A percentile compares a stretch with the other conserved stretches of the same genome.
Conservation (phyloP, 306 rosid genomes). For the Geum urbanum region DNA sequence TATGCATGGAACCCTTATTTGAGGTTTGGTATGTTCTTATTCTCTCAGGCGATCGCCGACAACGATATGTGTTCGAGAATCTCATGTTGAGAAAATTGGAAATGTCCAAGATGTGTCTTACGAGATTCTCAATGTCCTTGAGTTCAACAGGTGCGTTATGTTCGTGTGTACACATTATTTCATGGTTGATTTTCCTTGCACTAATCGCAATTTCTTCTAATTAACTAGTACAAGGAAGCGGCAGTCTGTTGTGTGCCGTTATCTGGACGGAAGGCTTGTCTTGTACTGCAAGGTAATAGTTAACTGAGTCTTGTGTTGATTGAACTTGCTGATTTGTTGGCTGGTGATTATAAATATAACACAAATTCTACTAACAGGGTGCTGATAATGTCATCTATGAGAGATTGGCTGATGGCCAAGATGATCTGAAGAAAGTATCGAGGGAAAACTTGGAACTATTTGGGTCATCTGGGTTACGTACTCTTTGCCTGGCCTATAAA, state of each 20-base stretch:
- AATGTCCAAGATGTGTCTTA: slow-evolving; percentile 64
- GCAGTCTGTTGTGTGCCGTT: slow-evolving; percentile 93
- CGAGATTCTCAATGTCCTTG: slow-evolving; percentile 91
- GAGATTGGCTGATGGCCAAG: slow-evolving; percentile 59
- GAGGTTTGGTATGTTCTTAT: slow-evolving; percentile 25
- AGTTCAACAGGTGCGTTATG: slow-evolving; percentile 73
- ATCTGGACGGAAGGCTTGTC: slow-evolving; percentile 88
- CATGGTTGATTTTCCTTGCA: slow-evolving; percentile 19
- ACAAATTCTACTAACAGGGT: slow-evolving; percentile 62
- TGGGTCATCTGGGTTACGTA: slow-evolving; percentile 86
- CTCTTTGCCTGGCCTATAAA: slow-evolving; percentile 89
- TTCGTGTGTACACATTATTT: slow-evolving; percentile 9
- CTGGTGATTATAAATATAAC: slow-evolving; percentile 27
- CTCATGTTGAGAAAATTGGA: slow-evolving; percentile 83
- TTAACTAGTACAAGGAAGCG: slow-evolving; percentile 86
- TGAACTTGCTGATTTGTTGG: slow-evolving; percentile 24
- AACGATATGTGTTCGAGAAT: slow-evolving; percentile 77
- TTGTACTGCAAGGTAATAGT: slow-evolving; percentile 89
- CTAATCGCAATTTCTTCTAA: slow-evolving; percentile 26
- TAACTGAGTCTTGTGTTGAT: slow-evolving; percentile 23
- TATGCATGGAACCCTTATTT: slow-evolving; percentile 8
- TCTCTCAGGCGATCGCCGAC: slow-evolving; percentile 89
- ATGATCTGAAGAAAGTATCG: slow-evolving; percentile 57
- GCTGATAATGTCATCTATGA: slow-evolving; percentile 89
- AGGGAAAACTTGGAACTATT: slow-evolving; percentile 79